Percentiles rank a stretch among this genome's conserved stretches.
Evolutionary conservation across 805 yeast species (phyloP).

Genomic region (Candida pseudoglaebosa): DNA sequence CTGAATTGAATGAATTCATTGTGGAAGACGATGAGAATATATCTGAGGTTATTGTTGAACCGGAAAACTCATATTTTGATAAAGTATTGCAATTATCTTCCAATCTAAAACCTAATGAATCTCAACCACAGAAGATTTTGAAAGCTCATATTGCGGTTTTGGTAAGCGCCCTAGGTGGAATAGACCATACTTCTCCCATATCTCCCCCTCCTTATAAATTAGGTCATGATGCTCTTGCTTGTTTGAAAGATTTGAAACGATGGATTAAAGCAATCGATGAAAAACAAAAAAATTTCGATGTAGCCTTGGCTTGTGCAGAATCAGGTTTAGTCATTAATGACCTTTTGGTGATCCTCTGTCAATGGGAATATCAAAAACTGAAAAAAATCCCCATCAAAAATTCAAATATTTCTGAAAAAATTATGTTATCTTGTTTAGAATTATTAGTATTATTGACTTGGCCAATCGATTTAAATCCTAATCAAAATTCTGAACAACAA

Average conservation of each 20-base stretch:
- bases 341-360: conserved; percentile 65
- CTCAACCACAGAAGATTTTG: conserved; percentile 39
- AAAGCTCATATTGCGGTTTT: conserved; percentile 75
- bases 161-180: conserved; percentile 89
- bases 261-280: conserved; percentile 89
- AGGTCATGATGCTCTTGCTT: conserved; percentile 85
- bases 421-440: conserved; percentile 73
- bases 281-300: conserved; percentile 63
- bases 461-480: conserved; percentile 67
- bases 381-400: conserved; percentile 26
- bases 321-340: conserved; percentile 72
- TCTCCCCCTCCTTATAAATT: conserved; percentile 60
- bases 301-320: conserved; percentile 84
- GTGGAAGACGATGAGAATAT: conserved; percentile 23
- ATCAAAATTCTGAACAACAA: conserved; percentile 56
- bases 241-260: conserved; percentile 80
- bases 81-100: conserved; percentile 21
- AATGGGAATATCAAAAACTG: conserved; percentile 55
- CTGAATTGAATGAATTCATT: conserved; percentile 34
- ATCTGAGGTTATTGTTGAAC: conserved; percentile 11
- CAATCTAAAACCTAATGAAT: conserved; percentile 27
- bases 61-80: conserved; percentile 16
- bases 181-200: conserved; percentile 50
- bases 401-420: conserved; percentile 44
- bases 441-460: conserved; percentile 79